Percentiles rank a stretch among this genome's conserved stretches.
phyloP scores from a whole-genome alignment of 163 green algal genomes.

The Chloroidium sp. region DNA sequence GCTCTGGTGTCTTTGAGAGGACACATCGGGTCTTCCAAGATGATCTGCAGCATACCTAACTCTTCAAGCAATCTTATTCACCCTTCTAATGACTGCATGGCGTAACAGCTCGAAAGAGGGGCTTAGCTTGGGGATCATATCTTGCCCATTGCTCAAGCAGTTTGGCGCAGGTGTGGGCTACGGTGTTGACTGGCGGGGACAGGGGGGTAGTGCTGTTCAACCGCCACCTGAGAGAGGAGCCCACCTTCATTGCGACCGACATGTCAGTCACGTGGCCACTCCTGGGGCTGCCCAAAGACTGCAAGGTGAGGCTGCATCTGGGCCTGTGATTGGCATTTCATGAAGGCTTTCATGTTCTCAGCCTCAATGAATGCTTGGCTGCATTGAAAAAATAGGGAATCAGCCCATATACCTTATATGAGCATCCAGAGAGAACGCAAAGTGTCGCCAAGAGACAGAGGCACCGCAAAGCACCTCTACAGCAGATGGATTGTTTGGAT shows the following conservation, averaged over 20 bases:
- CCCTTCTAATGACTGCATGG: too few relatives aligned
- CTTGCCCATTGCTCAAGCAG: too few relatives aligned
- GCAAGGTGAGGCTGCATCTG: constrained; percentile 1
- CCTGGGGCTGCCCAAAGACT: constrained; percentile 21
- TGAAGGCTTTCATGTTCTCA: background rate
- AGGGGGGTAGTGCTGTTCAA: constrained; percentile 52
- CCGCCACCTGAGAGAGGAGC: constrained; percentile 19
- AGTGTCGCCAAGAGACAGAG: too few relatives aligned
- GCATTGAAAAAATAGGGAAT: background rate
- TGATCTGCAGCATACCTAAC: too few relatives aligned
- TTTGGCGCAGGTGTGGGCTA: constrained; percentile 38
- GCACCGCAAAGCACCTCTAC: too few relatives aligned
- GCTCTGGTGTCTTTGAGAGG: too few relatives aligned
- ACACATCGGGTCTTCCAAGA: too few relatives aligned
- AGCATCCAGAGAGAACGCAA: too few relatives aligned
- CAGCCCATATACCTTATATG: background rate
- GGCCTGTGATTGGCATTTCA: background rate
- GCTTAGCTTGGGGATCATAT: too few relatives aligned
- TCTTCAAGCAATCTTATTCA: too few relatives aligned
- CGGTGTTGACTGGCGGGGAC: constrained; percentile 30
- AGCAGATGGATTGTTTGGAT: too few relatives aligned
- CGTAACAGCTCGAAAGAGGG: too few relatives aligned
- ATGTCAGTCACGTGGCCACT: constrained; percentile 28
- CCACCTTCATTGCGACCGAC: constrained; percentile 20
- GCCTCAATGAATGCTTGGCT: background rate